Conservation (phyloP, 129 eudicot species). For the Artemisia tridentata region DNA sequence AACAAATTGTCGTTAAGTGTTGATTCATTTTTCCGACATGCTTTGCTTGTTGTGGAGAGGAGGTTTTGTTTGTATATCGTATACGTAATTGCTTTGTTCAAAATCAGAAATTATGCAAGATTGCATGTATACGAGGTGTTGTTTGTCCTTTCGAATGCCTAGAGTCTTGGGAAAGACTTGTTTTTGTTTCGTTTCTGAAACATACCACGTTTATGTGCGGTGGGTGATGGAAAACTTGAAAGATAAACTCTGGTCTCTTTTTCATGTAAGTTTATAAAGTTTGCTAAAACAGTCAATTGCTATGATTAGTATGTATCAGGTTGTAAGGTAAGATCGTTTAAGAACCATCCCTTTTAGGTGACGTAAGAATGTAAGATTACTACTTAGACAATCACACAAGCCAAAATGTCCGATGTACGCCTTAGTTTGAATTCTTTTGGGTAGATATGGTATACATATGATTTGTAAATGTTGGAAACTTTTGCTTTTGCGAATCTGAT, state of each 20-base stretch:
- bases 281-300: not conserved
- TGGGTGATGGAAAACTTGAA: conserved; percentile 29
- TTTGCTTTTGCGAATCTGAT: not conserved
- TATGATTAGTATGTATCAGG: not conserved
- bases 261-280: conserved; percentile 32
- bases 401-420: not conserved
- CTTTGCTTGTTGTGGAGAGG: conserved; percentile 23
- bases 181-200: conserved; percentile 27
- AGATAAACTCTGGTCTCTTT: conserved; percentile 28
- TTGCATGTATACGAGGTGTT: conserved; percentile 17
- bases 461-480: not conserved
- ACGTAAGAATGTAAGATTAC: not conserved
- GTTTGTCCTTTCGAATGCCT: conserved; percentile 20
- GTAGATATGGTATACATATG: not conserved
- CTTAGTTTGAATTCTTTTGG: not conserved
- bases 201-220: conserved; percentile 13
- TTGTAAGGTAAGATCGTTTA: not conserved
- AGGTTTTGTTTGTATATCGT: conserved; percentile 8
- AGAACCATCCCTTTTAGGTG: too few relatives aligned
- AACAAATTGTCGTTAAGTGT: conserved; percentile 25
- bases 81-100: conserved; percentile 15
- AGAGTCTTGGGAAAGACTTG: conserved; percentile 23
- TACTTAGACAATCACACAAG: conserved; percentile 6
- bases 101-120: conserved; percentile 27
- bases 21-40: conserved; percentile 9